Base-by-base conservation (phyloP, 306 rosid species). In the Quercus suber region DNA sequence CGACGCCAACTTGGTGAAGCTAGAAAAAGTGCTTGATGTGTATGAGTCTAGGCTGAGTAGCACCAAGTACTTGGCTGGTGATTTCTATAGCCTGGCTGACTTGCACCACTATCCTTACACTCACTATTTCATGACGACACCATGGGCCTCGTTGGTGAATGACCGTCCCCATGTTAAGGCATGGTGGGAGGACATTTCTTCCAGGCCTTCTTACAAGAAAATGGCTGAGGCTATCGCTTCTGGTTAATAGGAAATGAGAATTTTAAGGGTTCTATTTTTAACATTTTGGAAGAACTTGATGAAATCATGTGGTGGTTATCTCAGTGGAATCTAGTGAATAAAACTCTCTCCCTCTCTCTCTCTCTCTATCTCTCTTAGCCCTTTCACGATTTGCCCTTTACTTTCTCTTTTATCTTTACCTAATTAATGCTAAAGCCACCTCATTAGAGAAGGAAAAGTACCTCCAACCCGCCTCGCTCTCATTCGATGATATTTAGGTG, bases 131-230 rank as follows among this genome's bases (percentile, higher is more conserved):
- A 91, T 89, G 97, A 88, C 85, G 60, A 87, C 97, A 1, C 93
- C 93, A 4, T 89, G 85, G 84, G 88, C 95, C 35, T 84, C 89
- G 2, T 5, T 87, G 76, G 55, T 93, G 14, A 77, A 79, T 43
- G 90, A 88, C 28, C 90, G 88, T 11, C 88, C 93, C 0, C 87
- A 76, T 79, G 90, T 93, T 60, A 90, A 86, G 92, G 93, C 87
- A 23, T 91, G 97, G 98, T 93, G 98, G 98, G 91, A 87, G 15
- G 89, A 86, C 76, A 82, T 93, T 19, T 88, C 92, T 60, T 84
- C 95, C 6, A 80, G 97, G 81, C 85, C 86, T 15, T 89, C 97
- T 10, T 87, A 80, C 43, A 49, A 30, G n/a, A 90, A 89, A 74
- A 88, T 91, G 49, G 86, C 85, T 3, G 85, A 73, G 71, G 94